These are phyloP conservation scores for Verticillium dahliae DNA, from an alignment of 2,329 filamentous ascomycete genomes.

Conservation along the genomic window DNA sequence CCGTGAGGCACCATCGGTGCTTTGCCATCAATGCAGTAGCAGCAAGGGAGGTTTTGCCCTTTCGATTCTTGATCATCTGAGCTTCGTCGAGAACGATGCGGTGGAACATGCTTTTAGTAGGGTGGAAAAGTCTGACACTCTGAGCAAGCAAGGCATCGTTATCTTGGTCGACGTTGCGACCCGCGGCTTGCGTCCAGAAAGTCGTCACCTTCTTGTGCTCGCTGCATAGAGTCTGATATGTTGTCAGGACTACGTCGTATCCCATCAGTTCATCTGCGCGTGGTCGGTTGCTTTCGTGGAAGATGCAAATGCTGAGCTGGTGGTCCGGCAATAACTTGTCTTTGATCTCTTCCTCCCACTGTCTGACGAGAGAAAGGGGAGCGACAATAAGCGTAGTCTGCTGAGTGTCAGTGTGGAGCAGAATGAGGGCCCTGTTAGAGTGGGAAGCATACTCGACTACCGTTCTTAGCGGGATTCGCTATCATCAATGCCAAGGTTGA, in stretches of 20 bases:
- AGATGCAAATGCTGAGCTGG: slow-evolving; percentile 58
- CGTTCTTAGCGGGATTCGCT: slow-evolving; percentile 52
- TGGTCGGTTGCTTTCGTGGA: slow-evolving; percentile 54
- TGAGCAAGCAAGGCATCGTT: slow-evolving; percentile 25
- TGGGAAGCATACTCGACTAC: slow-evolving; percentile 17
- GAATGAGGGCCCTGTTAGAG: neutral
- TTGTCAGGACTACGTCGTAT: slow-evolving; percentile 73
- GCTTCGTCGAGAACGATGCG: slow-evolving; percentile 73
- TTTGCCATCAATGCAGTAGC: slow-evolving; percentile 43
- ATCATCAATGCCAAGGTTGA: slow-evolving; percentile 75
- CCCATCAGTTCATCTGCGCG: slow-evolving; percentile 54
- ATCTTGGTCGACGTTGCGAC: slow-evolving; percentile 28
- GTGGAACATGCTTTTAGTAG: slow-evolving; percentile 52
- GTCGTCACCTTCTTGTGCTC: slow-evolving; percentile 58
- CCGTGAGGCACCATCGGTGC: slow-evolving; percentile 69
- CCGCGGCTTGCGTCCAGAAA: slow-evolving; percentile 42
- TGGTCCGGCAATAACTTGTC: slow-evolving; percentile 57
- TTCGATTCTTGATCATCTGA: slow-evolving; percentile 72
- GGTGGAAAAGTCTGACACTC: slow-evolving; percentile 54
- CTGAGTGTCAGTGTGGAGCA: slow-evolving; percentile 1
- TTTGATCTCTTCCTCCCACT: slow-evolving; percentile 78
- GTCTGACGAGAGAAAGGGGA: slow-evolving; percentile 71
- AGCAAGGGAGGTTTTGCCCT: slow-evolving; percentile 48
- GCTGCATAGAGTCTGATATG: slow-evolving; percentile 64
- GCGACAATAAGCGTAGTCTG: slow-evolving; percentile 78